Base-by-base conservation (phyloP, 2,329 filamentous ascomycete genomes). In the Microcera coccophila region DNA sequence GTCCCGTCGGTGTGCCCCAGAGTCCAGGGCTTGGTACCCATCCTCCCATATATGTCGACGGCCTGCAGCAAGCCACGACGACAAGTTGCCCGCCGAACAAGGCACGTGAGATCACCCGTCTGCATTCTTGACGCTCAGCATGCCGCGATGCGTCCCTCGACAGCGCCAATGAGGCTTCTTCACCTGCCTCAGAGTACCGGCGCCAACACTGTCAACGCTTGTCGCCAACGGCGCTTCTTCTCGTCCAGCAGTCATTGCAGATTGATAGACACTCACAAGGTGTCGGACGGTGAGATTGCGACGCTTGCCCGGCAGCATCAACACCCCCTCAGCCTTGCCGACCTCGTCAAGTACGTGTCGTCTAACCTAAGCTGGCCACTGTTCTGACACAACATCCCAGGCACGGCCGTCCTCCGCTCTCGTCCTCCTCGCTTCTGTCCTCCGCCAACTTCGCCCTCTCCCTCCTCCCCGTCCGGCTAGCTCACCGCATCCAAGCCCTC, bases 371-470 rank as follows among this genome's bases (percentile, higher is more conserved):
- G 37, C 20, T 24, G 16, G 8, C 36, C 10, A n/a, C 12, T 7
- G 22, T 12, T 26, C 7, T 26, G 12, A 12, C 22, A 32, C n/a
- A n/a, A 32, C 7, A 32, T 32, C 7, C 8, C 45, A 82, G 79
- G 62, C 76, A 84, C 55, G 93, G 93, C 47, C 83, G 87, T 5
- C 91, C 91, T 22, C 90, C 93, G 0, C 78, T 97, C 39, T 87
- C 87, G 3, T 79, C 84, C 42, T 75, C 84, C 29, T 86, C 88
- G 17, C 79, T 98, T 42, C 82, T 95, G 57, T 82, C 85, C 28
- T 96, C 90, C 2, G 93, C 93, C 49, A 95, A 96, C 71, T 97
- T 97, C 70, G 95, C 93, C 11, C 84, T 97, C 53, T 87, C 85
- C 20, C 85, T 96, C 40, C 82, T 97, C 9, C 93, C 93, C 12